A percentile compares a stretch with the other conserved stretches of the same genome.
These are phyloP conservation scores for Rutstroemia sp. DNA, from an alignment of 2,329 filamentous ascomycete species.

Conservation along the genomic window DNA sequence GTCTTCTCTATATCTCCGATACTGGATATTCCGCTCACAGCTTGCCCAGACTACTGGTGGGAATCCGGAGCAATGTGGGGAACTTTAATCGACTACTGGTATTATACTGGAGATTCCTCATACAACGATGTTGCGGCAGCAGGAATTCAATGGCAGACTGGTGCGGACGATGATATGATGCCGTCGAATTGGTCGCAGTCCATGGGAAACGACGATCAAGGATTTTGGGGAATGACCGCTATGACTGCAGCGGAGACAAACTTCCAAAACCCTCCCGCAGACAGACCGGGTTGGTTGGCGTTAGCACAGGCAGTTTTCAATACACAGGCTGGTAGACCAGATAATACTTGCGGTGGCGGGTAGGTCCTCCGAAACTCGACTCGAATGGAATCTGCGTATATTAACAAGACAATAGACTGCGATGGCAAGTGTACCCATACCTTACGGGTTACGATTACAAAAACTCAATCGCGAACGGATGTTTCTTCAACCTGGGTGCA, in stretches of 20 bases:
- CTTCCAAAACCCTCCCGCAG: conserved; percentile 59
- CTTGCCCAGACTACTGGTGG: conserved; percentile 46
- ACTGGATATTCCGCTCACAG: neutral
- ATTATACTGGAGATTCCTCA: conserved; percentile 49
- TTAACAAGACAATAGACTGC: conserved; percentile 35
- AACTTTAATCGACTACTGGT: conserved; percentile 54
- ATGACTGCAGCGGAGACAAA: conserved; percentile 72
- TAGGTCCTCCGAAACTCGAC: conserved; percentile 13
- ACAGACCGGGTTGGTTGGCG: conserved; percentile 67
- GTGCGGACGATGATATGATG: conserved; percentile 49
- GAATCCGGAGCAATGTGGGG: conserved; percentile 56
- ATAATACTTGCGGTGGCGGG: conserved; percentile 62
- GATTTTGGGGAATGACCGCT: conserved; percentile 79
- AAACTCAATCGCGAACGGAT: conserved; percentile 60
- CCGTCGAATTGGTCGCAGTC: conserved; percentile 37
- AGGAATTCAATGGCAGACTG: conserved; percentile 53
- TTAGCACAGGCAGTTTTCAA: conserved; percentile 76
- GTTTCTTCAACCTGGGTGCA: conserved; percentile 61
- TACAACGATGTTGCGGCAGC: conserved; percentile 48
- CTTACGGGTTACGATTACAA: conserved; percentile 50
- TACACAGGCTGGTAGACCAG: conserved; percentile 66
- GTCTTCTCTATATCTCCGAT: conserved; percentile 12
- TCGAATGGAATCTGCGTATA: too few species aligned
- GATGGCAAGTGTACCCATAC: conserved; percentile 78
- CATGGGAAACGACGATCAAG: conserved; percentile 33